These are phyloP conservation scores for Sugiyamaella americana DNA, from an alignment of 805 yeast genomes.

Conservation along the genomic window DNA sequence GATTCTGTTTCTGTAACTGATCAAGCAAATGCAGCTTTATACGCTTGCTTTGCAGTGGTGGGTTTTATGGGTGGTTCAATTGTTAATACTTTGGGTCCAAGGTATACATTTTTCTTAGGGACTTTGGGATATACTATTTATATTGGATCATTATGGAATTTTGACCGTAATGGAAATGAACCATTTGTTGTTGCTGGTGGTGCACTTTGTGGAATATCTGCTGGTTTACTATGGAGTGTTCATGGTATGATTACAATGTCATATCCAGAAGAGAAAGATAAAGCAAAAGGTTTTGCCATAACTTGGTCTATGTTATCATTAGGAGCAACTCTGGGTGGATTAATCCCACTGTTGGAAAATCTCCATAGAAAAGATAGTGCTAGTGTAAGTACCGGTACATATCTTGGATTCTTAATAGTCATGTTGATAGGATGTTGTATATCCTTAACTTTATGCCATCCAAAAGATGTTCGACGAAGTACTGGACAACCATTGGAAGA, in stretches of 20 bases:
- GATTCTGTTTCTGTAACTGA: constrained; percentile 22
- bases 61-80: constrained; percentile 29
- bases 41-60: constrained; percentile 26
- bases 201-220: constrained; percentile 48
- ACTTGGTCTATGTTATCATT: constrained; percentile 53
- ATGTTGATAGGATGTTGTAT: constrained; percentile 42
- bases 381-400: constrained; percentile 40
- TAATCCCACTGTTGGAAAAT: constrained; percentile 47
- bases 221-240: constrained; percentile 50
- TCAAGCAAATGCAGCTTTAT: constrained; percentile 27
- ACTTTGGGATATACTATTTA: constrained; percentile 47
- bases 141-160: constrained; percentile 43
- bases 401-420: constrained; percentile 45
- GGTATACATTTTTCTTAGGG: constrained; percentile 38
- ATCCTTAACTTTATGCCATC: constrained; percentile 31
- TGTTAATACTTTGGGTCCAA: constrained; percentile 21
- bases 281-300: constrained; percentile 45
- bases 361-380: constrained; percentile 29
- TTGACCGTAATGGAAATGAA: constrained; percentile 38
- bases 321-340: constrained; percentile 52
- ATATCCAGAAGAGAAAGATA: constrained; percentile 45
- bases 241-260: constrained; percentile 49
- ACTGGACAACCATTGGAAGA: constrained; percentile 43
- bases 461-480: constrained; percentile 37
- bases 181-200: constrained; percentile 50